Evolutionary conservation across 345 rosid species (phyloP).

Genomic region (Gossypium mustelinum): DNA sequence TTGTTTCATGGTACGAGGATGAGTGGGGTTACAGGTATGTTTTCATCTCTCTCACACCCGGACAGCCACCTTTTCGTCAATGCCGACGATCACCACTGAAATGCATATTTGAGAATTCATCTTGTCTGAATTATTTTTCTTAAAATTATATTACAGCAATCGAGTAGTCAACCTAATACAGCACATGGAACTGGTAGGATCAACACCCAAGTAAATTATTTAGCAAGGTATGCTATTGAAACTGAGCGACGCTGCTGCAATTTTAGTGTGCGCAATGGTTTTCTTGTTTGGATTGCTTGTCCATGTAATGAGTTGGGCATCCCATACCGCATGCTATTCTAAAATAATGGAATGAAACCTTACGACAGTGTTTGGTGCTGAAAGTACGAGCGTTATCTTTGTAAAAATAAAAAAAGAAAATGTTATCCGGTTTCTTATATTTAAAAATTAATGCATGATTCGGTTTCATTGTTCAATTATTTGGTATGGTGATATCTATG

Average conservation of each 20-base stretch:
- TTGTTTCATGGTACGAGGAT: slow-evolving; percentile 93
- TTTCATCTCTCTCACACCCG: neutral
- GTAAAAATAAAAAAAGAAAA: neutral
- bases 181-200: slow-evolving; percentile 91
- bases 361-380: neutral
- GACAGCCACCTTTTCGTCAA: neutral
- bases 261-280: neutral
- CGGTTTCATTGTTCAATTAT: neutral
- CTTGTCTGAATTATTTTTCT: slow-evolving; percentile 1
- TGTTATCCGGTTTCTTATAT: neutral
- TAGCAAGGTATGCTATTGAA: neutral
- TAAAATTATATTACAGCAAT: slow-evolving; percentile 46
- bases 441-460: neutral
- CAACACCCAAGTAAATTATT: slow-evolving; percentile 32
- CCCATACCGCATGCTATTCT: slow-evolving; percentile 15
- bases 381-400: neutral
- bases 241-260: neutral
- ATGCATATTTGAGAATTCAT: neutral
- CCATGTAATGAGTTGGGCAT: slow-evolving; percentile 3
- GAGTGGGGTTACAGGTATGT: slow-evolving; percentile 99
- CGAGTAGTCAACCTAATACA: slow-evolving; percentile 92
- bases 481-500: neutral
- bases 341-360: slow-evolving; percentile 20
- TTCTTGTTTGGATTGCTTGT: slow-evolving; percentile 5
- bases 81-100: neutral